A percentile compares a stretch with the other conserved stretches of the same genome.
These are phyloP conservation scores for Microdochium bolleyi DNA, from an alignment of 2,329 filamentous ascomycete species.

Conservation along the genomic window DNA sequence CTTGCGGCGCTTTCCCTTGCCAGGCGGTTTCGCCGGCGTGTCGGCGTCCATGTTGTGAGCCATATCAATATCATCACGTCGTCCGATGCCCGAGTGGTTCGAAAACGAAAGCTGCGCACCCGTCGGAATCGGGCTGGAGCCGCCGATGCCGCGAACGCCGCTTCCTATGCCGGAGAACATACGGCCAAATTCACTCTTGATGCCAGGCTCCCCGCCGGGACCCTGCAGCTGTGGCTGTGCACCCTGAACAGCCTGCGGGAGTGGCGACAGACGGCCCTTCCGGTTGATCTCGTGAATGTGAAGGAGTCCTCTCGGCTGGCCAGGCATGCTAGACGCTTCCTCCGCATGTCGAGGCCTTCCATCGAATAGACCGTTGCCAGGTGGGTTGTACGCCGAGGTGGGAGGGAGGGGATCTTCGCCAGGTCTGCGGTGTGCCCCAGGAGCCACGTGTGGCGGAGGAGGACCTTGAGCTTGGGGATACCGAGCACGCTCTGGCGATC, in stretches of 20 bases:
- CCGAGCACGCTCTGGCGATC: constrained; percentile 42
- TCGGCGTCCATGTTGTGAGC: constrained; percentile 37
- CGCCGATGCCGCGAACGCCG: constrained; percentile 41
- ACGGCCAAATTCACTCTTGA: constrained; percentile 89
- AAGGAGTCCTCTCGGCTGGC: constrained; percentile 59
- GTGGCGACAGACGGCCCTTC: constrained; percentile 74
- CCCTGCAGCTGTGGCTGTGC: constrained; percentile 75
- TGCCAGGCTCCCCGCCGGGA: constrained; percentile 74
- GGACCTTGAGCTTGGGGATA: constrained; percentile 24
- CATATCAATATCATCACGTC: constrained; percentile 44
- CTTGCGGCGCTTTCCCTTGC: constrained; percentile 55
- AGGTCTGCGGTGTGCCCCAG: constrained; percentile 28
- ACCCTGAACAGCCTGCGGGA: constrained; percentile 90
- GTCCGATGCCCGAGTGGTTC: constrained; percentile 27
- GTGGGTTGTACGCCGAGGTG: constrained; percentile 39
- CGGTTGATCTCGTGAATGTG: constrained; percentile 74
- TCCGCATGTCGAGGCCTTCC: constrained; percentile 33
- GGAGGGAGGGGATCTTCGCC: constrained; percentile 41
- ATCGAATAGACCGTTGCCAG: constrained; percentile 33
- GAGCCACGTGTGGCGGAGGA: constrained; percentile 23
- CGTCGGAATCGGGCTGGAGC: constrained; percentile 41
- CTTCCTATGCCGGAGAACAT: constrained; percentile 89
- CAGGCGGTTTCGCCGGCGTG: constrained; percentile 30
- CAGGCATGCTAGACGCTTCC: constrained; percentile 48
- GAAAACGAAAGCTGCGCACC: constrained; percentile 38